These are phyloP conservation scores for Geotrichum restrictum DNA, from an alignment of 1,139 yeast genomes.

Conservation along the genomic window DNA sequence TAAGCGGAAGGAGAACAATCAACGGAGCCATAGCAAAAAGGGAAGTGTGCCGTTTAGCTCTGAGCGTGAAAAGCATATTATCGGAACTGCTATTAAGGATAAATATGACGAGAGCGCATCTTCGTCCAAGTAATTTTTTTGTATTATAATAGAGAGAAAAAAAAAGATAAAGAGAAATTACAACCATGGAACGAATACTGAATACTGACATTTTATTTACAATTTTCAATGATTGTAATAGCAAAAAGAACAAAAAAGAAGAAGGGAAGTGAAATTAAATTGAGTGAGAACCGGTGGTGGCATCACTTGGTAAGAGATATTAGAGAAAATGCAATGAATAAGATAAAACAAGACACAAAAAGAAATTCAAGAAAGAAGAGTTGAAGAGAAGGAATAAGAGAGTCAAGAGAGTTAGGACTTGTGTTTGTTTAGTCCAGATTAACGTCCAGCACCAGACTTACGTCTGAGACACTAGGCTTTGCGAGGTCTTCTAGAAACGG, in stretches of 20 bases:
- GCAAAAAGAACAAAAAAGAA: too few relatives aligned
- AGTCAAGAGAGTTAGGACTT: too few relatives aligned
- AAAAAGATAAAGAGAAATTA: too few relatives aligned
- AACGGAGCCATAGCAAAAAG: slow-evolving; percentile 69
- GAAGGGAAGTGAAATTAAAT: too few relatives aligned
- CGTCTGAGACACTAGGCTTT: slow-evolving; percentile 65
- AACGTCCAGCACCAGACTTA: slow-evolving; percentile 77
- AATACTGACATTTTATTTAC: too few relatives aligned
- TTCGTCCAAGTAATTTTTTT: too few relatives aligned
- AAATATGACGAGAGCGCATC: slow-evolving; percentile 8
- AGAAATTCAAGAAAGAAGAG: neutral
- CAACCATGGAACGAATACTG: too few relatives aligned
- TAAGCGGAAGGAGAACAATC: slow-evolving; percentile 77
- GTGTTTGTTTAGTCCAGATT: slow-evolving; percentile 22
- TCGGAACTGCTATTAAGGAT: slow-evolving; percentile 70
- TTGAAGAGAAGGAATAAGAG: too few relatives aligned
- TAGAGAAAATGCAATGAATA: neutral
- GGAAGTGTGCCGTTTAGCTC: slow-evolving; percentile 54
- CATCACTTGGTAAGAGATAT: neutral
- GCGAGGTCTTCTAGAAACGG: slow-evolving; percentile 89
- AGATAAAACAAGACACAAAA: neutral
- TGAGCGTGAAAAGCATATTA: slow-evolving; percentile 81
- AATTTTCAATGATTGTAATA: too few relatives aligned
- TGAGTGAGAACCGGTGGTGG: too few relatives aligned
- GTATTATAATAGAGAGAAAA: too few relatives aligned